Conservation (phyloP, 148 eudicot genomes). For the Fagopyrum tataricum region DNA sequence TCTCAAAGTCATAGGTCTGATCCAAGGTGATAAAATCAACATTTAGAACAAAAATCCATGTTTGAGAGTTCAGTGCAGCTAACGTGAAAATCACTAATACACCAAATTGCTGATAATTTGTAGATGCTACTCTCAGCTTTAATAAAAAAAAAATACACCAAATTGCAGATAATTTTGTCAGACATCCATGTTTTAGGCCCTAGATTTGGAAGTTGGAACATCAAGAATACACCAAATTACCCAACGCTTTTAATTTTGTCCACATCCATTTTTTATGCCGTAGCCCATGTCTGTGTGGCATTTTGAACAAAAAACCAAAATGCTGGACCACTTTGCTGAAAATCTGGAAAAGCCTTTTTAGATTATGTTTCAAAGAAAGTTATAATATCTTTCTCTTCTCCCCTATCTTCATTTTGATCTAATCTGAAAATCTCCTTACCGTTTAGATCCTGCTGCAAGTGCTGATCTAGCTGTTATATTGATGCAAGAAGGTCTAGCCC, state of each 20-base stretch:
- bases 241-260: neutral
- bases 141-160: neutral
- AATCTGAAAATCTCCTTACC: conserved; percentile 4
- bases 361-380: neutral
- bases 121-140: neutral
- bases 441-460: conserved; percentile 79
- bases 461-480: conserved; percentile 87
- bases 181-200: neutral
- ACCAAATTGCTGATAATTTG: neutral
- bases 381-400: neutral
- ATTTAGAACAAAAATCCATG: neutral
- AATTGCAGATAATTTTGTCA: neutral
- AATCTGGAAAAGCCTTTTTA: neutral
- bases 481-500: conserved; percentile 96
- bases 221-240: neutral
- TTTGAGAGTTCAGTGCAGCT: neutral
- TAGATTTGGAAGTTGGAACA: neutral
- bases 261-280: too few species aligned
- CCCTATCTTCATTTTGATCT: neutral
- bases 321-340: neutral
- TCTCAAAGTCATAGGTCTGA: neutral
- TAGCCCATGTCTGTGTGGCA: neutral
- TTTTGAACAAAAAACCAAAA: neutral
- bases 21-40: neutral
- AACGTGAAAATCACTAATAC: neutral